These are phyloP conservation scores for Exophiala phaeomuriformis DNA, from an alignment of 2,329 filamentous ascomycete genomes.

Conservation along the genomic window DNA sequence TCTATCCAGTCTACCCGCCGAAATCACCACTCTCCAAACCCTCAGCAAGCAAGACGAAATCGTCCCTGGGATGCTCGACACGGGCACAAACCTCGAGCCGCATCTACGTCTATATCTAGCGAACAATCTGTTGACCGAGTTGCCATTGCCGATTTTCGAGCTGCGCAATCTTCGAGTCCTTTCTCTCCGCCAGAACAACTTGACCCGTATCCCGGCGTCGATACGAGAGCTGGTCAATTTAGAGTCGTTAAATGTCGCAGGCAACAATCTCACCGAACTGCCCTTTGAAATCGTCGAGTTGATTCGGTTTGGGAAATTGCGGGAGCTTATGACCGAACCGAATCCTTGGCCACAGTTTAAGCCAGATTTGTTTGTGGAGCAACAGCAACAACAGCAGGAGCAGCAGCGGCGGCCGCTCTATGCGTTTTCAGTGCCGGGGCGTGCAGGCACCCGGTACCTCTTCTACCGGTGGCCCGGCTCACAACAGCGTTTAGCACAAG, in stretches of 20 bases:
- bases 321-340: constrained; percentile 14
- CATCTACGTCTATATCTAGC: constrained; percentile 40
- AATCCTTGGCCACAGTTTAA: constrained; percentile 19
- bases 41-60: constrained; percentile 25
- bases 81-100: constrained; percentile 31
- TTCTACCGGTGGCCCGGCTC: no score
- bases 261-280: constrained; percentile 38
- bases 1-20: constrained; percentile 14
- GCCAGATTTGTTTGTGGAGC: constrained; percentile 16
- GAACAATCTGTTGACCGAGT: constrained; percentile 35
- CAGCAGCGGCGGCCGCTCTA: no score
- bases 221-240: constrained; percentile 38
- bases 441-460: no score
- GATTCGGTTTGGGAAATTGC: constrained; percentile 25
- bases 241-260: constrained; percentile 40
- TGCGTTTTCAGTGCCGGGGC: no score
- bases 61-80: constrained; percentile 22
- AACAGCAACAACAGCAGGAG: background rate
- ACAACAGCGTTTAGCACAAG: no score
- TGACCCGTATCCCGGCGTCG: constrained; percentile 36
- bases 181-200: constrained; percentile 42
- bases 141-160: constrained; percentile 39
- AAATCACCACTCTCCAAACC: constrained; percentile 16
- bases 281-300: constrained; percentile 42
- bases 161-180: constrained; percentile 38